Percentiles rank a stretch among this genome's conserved stretches.
Evolutionary conservation across 148 eudicot species (phyloP).

Genomic region (Talinum fruticosum): DNA sequence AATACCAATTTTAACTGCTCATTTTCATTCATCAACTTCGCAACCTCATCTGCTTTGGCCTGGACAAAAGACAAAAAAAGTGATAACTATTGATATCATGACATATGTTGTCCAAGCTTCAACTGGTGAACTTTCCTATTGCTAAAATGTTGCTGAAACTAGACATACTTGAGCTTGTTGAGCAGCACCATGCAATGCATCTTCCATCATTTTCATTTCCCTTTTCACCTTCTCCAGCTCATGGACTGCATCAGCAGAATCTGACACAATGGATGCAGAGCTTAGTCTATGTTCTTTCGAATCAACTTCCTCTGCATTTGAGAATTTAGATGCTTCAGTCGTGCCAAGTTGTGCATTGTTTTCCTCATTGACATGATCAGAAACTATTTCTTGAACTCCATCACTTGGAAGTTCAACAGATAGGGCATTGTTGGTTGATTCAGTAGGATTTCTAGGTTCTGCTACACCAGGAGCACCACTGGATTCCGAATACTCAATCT

Average conservation of each 20-base stretch:
- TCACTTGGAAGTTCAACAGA: constrained; percentile 33
- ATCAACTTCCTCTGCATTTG: constrained; percentile 31
- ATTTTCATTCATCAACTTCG: constrained; percentile 86
- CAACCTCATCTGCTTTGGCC: constrained; percentile 98
- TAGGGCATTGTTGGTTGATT: constrained; percentile 21
- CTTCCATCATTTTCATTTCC: constrained; percentile 98
- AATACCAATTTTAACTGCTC: constrained; percentile 69
- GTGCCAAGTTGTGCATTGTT: constrained; percentile 28
- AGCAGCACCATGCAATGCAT: constrained; percentile 94
- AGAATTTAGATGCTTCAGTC: constrained; percentile 32
- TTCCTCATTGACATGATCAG: constrained; percentile 34
- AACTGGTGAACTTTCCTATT: background rate
- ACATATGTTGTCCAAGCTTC: background rate
- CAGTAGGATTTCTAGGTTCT: constrained; percentile 39
- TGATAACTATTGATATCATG: constrained; percentile 7
- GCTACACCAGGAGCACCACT: constrained; percentile 19
- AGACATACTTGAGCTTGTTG: constrained; percentile 87
- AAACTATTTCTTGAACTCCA: constrained; percentile 33
- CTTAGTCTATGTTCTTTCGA: constrained; percentile 39
- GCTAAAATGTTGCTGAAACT: background rate
- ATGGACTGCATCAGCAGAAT: constrained; percentile 37
- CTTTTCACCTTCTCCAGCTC: constrained; percentile 78
- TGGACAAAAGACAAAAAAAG: constrained; percentile 33
- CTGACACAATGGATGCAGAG: constrained; percentile 44
- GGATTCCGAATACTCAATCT: constrained; percentile 26